phyloP scores from a whole-genome alignment of 768 basidiomycete genomes.

The Russula abietina region DNA sequence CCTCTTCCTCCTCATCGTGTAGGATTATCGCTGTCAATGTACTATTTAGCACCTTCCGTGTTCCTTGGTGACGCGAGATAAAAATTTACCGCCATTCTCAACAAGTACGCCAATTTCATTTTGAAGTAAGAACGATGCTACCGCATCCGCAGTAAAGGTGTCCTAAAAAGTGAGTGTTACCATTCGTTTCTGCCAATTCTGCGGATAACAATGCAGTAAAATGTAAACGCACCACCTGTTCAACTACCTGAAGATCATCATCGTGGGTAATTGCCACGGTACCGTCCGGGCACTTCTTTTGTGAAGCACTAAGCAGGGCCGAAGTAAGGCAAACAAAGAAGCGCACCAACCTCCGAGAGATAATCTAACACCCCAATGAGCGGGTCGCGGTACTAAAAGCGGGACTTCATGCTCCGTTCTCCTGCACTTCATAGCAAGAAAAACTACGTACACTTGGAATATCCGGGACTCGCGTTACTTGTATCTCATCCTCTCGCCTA shows the following conservation, averaged over 20 bases:
- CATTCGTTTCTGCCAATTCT: background rate
- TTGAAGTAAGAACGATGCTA: slow-evolving; percentile 9
- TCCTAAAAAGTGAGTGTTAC: slow-evolving; percentile 2
- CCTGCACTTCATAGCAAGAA: background rate
- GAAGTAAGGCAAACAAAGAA: background rate
- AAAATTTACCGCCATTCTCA: slow-evolving; percentile 11
- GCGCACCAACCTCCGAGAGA: slow-evolving; percentile 11
- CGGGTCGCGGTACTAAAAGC: slow-evolving; percentile 12
- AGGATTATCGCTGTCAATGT: slow-evolving; percentile 5
- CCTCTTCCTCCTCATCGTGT: slow-evolving; percentile 5
- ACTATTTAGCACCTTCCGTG: background rate
- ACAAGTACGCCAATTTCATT: slow-evolving; percentile 11
- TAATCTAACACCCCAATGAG: slow-evolving; percentile 15
- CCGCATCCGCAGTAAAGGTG: slow-evolving; percentile 10
- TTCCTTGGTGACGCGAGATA: background rate
- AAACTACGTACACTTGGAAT: background rate
- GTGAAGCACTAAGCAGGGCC: background rate
- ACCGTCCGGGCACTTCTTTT: slow-evolving; percentile 12
- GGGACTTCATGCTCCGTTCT: background rate
- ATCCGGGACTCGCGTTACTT: background rate
- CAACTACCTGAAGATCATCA: slow-evolving; percentile 7
- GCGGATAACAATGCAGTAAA: background rate
- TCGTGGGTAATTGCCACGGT: slow-evolving; percentile 16
- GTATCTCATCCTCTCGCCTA: background rate
- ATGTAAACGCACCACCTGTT: slow-evolving; percentile 13